A percentile compares a stretch with the other conserved stretches of the same genome.
These are phyloP conservation scores for Aspergillus puulaauensis DNA, from an alignment of 2,329 filamentous ascomycete genomes.

Conservation along the genomic window DNA sequence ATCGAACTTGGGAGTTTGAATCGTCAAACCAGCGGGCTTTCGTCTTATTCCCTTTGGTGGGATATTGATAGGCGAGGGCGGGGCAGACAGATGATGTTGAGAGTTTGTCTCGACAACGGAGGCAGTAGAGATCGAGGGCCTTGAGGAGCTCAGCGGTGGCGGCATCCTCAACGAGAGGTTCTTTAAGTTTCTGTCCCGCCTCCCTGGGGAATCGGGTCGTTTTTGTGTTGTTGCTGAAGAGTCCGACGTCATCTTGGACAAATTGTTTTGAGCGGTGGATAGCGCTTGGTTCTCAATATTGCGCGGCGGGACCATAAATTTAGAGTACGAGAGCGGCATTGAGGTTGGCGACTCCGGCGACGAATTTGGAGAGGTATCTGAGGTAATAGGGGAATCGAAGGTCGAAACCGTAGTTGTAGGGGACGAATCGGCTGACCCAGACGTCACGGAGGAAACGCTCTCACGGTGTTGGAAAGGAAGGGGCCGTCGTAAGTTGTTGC, in stretches of 20 bases:
- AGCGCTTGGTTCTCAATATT: slow-evolving; percentile 28
- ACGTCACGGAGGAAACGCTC: slow-evolving; percentile 49
- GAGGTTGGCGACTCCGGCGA: slow-evolving; percentile 87
- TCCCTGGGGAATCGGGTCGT: slow-evolving; percentile 37
- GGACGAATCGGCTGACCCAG: slow-evolving; percentile 88
- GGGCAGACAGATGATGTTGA: slow-evolving; percentile 47
- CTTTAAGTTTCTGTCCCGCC: slow-evolving; percentile 59
- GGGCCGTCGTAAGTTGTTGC: slow-evolving; percentile 25
- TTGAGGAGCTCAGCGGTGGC: slow-evolving; percentile 39
- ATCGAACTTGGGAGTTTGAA: slow-evolving; percentile 55
- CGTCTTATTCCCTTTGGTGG: slow-evolving; percentile 54
- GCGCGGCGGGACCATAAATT: slow-evolving; percentile 32
- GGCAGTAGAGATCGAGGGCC: slow-evolving; percentile 50
- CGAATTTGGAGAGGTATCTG: slow-evolving; percentile 86
- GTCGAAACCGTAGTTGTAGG: slow-evolving; percentile 93
- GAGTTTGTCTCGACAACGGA: slow-evolving; percentile 46
- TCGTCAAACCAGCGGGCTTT: slow-evolving; percentile 60
- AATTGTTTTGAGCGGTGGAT: slow-evolving; percentile 20
- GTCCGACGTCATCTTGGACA: slow-evolving; percentile 29
- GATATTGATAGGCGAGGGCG: slow-evolving; percentile 59
- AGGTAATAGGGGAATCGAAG: slow-evolving; percentile 84
- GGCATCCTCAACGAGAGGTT: slow-evolving; percentile 64
- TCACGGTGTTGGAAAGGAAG: slow-evolving; percentile 40
- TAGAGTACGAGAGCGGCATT: slow-evolving; percentile 56
- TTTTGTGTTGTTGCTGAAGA: slow-evolving; percentile 38